A percentile compares a stretch with the other conserved stretches of the same genome.
These are phyloP conservation scores for Fragaria iinumae DNA, from an alignment of 306 rosid species.

Conservation along the genomic window DNA sequence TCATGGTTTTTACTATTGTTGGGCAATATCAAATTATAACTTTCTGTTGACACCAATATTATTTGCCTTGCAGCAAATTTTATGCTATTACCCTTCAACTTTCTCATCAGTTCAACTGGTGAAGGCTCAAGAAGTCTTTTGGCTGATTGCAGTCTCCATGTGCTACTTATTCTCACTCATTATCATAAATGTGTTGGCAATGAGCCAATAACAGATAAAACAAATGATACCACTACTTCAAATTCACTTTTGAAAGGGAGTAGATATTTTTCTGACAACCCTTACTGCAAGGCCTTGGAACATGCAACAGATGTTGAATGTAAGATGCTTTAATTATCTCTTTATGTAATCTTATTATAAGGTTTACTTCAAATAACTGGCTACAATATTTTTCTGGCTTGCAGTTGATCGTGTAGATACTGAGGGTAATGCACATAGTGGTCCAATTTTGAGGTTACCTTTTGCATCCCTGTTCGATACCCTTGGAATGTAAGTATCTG, in stretches of 20 bases:
- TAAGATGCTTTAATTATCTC: conserved; percentile 38
- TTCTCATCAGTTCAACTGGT: conserved; percentile 69
- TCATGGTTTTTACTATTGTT: neutral
- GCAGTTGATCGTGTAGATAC: conserved; percentile 86
- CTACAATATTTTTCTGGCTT: conserved; percentile 29
- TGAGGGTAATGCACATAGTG: conserved; percentile 68
- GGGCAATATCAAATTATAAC: conserved; percentile 16
- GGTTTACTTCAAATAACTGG: neutral
- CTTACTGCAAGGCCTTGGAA: conserved; percentile 84
- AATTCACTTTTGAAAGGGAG: conserved; percentile 57
- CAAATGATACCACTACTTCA: conserved; percentile 44
- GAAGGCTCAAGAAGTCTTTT: conserved; percentile 69
- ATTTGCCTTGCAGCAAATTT: conserved; percentile 72
- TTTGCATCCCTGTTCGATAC: conserved; percentile 89
- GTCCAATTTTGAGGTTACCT: conserved; percentile 76
- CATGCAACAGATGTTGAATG: conserved; percentile 86
- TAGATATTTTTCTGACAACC: conserved; percentile 67
- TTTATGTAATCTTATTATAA: conserved; percentile 22
- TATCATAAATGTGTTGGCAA: conserved; percentile 68
- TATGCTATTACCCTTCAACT: conserved; percentile 78
- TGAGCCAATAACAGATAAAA: conserved; percentile 35
- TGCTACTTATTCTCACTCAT: conserved; percentile 88
- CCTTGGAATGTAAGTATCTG: conserved; percentile 74
- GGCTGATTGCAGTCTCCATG: conserved; percentile 85
- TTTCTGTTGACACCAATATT: conserved; percentile 20